These are phyloP conservation scores for Sutorius australiensis DNA, from an alignment of 768 basidiomycete genomes.

Conservation along the genomic window DNA sequence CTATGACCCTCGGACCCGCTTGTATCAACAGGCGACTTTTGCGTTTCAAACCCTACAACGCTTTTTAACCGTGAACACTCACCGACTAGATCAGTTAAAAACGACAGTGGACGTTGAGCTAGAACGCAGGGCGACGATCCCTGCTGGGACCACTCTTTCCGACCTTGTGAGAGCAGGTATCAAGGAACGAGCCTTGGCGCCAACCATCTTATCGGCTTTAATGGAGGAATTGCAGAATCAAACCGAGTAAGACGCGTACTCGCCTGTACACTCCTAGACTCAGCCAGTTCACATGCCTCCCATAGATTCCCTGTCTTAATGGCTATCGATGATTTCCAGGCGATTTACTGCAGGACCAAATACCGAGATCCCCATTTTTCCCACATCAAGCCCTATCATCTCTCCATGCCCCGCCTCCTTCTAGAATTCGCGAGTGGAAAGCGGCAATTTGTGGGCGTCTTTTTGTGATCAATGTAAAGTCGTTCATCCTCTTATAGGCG, in stretches of 20 bases:
- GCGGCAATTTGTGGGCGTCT: constrained; percentile 56
- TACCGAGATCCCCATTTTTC: constrained; percentile 76
- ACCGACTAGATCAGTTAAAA: constrained; percentile 39
- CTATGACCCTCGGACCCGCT: constrained; percentile 73
- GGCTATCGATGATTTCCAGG: constrained; percentile 86
- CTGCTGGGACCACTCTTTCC: constrained; percentile 45
- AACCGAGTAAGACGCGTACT: constrained; percentile 44
- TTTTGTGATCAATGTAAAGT: neutral
- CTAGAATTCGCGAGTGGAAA: constrained; percentile 77
- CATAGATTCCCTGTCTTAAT: constrained; percentile 72
- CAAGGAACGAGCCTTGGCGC: constrained; percentile 49
- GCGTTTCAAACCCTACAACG: constrained; percentile 63
- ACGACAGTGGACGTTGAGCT: constrained; percentile 42
- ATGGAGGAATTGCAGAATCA: constrained; percentile 63
- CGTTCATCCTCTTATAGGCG: constrained; percentile 38
- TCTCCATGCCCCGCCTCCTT: constrained; percentile 73
- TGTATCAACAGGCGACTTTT: constrained; percentile 68
- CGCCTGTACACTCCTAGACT: neutral
- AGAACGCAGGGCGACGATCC: constrained; percentile 44
- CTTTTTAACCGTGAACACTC: constrained; percentile 55
- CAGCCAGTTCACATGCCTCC: neutral
- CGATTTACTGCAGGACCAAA: constrained; percentile 60
- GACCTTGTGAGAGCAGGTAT: constrained; percentile 58
- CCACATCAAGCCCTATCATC: constrained; percentile 67
- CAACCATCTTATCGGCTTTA: constrained; percentile 53